A percentile compares a stretch with the other conserved stretches of the same genome.
Evolutionary conservation across 2,329 filamentous ascomycete species (phyloP).

Genomic region (Dactylonectria estremocensis): DNA sequence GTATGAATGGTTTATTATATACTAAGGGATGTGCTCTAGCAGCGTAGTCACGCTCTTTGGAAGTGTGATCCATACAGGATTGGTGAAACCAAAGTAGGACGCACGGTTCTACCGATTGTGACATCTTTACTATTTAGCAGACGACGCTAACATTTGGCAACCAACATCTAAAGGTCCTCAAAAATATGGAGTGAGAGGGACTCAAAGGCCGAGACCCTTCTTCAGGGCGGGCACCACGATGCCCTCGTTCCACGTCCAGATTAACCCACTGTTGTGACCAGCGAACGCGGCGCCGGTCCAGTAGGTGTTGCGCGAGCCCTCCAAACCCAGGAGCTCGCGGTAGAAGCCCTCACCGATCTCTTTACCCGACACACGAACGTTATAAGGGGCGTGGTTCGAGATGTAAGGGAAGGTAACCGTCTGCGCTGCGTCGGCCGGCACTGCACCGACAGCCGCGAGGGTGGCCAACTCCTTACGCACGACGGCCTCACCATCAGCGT

Average conservation of each 20-base stretch:
- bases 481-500: not conserved
- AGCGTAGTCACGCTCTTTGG: not conserved
- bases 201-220: constrained; percentile 36
- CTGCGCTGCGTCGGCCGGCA: constrained; percentile 18
- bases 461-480: constrained; percentile 4
- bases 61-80: not conserved
- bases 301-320: constrained; percentile 55
- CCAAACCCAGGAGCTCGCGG: constrained; percentile 50
- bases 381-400: constrained; percentile 20
- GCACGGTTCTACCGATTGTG: not conserved
- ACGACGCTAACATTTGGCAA: not conserved
- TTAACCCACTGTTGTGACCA: constrained; percentile 39
- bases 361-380: constrained; percentile 46
- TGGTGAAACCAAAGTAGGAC: not conserved
- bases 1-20: not conserved
- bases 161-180: not conserved
- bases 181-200: not conserved
- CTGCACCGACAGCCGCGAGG: constrained; percentile 14
- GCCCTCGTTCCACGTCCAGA: constrained; percentile 42
- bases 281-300: constrained; percentile 52
- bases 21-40: not conserved
- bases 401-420: constrained; percentile 39
- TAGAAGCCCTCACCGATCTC: constrained; percentile 54
- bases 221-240: constrained; percentile 35
- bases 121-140: not conserved